Evolutionary conservation across 441 rosid genomes (phyloP).

Genomic region (Omphalea diandra): DNA sequence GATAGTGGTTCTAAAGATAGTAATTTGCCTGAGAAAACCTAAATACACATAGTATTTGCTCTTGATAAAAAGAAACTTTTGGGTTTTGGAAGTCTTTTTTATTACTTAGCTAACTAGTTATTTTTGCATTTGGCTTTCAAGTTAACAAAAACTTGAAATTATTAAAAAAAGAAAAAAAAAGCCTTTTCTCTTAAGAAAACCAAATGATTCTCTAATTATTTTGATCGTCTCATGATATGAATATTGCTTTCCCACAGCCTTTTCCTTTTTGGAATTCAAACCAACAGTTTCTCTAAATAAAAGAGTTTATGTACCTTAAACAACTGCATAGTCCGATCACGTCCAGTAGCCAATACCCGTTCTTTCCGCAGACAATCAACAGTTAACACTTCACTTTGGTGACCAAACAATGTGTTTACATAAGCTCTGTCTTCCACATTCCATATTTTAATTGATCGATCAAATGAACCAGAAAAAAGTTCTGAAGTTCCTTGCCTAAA

Average conservation of each 20-base stretch:
- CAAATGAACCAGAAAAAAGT: conserved; percentile 97
- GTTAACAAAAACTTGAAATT: no score
- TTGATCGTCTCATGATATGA: no score
- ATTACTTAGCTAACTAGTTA: neutral
- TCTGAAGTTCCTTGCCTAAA: conserved; percentile 88
- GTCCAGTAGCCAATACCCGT: conserved; percentile 72
- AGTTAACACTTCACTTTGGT: conserved; percentile 74
- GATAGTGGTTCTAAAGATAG: neutral
- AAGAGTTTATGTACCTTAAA: conserved; percentile 52
- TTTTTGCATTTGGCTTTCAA: no score
- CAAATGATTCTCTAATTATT: no score
- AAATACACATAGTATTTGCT: neutral
- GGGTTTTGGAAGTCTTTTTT: neutral
- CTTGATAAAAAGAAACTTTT: neutral
- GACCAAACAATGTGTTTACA: conserved; percentile 73
- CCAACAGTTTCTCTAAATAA: neutral
- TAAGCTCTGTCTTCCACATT: conserved; percentile 87
- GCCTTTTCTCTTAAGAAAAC: no score
- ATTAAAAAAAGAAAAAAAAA: no score
- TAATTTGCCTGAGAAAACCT: neutral
- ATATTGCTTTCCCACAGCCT: neutral
- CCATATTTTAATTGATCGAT: conserved; percentile 87
- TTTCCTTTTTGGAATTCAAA: neutral
- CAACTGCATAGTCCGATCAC: conserved; percentile 85
- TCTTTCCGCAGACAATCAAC: conserved; percentile 82